Base-by-base conservation (phyloP, 1,139 yeast species). In the Taiozyma sp. region DNA sequence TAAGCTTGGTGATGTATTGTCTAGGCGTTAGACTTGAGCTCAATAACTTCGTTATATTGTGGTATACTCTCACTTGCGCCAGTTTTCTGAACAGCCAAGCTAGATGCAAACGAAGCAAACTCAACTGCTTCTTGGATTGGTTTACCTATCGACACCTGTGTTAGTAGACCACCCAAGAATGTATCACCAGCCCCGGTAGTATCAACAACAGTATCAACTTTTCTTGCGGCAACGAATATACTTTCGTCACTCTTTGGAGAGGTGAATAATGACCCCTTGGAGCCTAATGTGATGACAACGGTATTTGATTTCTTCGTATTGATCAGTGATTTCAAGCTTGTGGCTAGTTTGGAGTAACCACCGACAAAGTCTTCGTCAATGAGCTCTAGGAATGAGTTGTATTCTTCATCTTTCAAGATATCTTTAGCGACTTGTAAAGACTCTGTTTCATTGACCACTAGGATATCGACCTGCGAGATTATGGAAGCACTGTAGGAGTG, bases 171-270 rank as follows among this genome's bases (percentile, higher is more conserved):
- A 3, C 97, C 98, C 49, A 93, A 76, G 64, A 91, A 93, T 0
- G 98, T 91, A 64, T 93, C 99, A 8, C 99, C 99, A 2, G 99
- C 98, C 1, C 97, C 96, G 0, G 98, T 91, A 1, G 97, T 90
- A 65, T 91, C 97, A 16, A 88, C 79, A 0, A 90, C 88, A 10
- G 72, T 68, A 2, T 67, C 68, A 48, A 81, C 74, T 54, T 69
- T 59, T 59, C 68, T 53, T 32, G 83, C 70, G 1, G 76, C 70
- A 10, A 71, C 60, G 50, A 67, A 70, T 1, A 62, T 60, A 7
- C 63, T 61, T 21, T 50, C 50, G 5, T 47, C 11, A 3, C 11
- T 8, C 54, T 51, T 10, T 54, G 60, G 40, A 49, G 59, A 2
- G 62, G 72, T 63, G 64, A 68, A 86, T 3, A 87, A 69, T 16